phyloP scores from a whole-genome alignment of 192 early-diverging fungal species.

The Geosiphon pyriformis region DNA sequence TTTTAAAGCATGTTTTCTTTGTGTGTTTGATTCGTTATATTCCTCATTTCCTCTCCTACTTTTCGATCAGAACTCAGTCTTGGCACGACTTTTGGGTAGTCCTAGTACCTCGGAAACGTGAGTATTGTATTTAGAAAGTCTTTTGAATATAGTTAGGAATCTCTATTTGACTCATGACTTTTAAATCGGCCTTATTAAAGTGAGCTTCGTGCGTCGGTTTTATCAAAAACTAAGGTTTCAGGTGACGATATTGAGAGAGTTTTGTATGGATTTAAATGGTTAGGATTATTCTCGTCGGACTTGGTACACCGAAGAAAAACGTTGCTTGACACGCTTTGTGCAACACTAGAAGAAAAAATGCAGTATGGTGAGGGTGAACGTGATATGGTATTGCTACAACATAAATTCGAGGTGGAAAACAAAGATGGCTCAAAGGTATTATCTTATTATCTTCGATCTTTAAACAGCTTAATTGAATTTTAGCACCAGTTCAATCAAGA shows the following conservation, averaged over 20 bases:
- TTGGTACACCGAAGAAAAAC: slow-evolving; percentile 65
- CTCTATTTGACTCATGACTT: not conserved
- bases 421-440: slow-evolving; percentile 65
- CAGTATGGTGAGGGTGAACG: slow-evolving; percentile 88
- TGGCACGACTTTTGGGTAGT: slow-evolving; percentile 52
- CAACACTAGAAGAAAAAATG: slow-evolving; percentile 93
- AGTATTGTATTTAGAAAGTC: slow-evolving; percentile 19
- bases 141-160: too few relatives aligned
- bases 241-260: slow-evolving; percentile 51
- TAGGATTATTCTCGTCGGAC: slow-evolving; percentile 76
- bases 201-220: slow-evolving; percentile 57
- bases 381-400: slow-evolving; percentile 97
- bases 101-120: slow-evolving; percentile 35
- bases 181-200: slow-evolving; percentile 6
- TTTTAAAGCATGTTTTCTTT: not conserved
- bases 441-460: not conserved
- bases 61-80: slow-evolving; percentile 52
- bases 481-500: slow-evolving; percentile 6
- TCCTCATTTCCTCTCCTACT: not conserved
- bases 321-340: slow-evolving; percentile 88
- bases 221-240: slow-evolving; percentile 53
- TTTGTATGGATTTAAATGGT: slow-evolving; percentile 68
- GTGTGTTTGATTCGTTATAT: not conserved
- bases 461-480: slow-evolving; percentile 1
- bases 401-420: slow-evolving; percentile 91